Evolutionary conservation across 306 rosid genomes (phyloP).

Genomic region (Cicer bijugum): DNA sequence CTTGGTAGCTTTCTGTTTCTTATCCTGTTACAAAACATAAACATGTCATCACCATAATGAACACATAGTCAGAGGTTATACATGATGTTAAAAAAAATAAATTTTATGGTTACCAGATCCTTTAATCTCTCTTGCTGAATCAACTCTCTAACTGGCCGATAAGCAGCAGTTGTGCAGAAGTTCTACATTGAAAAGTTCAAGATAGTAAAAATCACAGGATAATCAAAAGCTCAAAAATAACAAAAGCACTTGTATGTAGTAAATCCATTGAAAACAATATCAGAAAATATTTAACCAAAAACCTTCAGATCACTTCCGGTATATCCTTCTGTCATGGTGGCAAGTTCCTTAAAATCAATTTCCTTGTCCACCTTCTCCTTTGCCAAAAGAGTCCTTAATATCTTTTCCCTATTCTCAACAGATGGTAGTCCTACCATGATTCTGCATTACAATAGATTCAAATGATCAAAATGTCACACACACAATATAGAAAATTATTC

Average conservation of each 20-base stretch:
- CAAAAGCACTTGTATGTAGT: slow-evolving; percentile 13
- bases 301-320: slow-evolving; percentile 98
- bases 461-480: slow-evolving; percentile 5
- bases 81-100: slow-evolving; percentile 1
- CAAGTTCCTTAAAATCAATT: slow-evolving; percentile 74
- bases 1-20: slow-evolving; percentile 57
- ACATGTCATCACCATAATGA: slow-evolving; percentile 8
- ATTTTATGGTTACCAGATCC: slow-evolving; percentile 57
- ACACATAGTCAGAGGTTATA: slow-evolving; percentile 1
- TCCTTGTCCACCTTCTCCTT: slow-evolving; percentile 72
- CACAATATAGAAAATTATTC: background rate
- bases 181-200: slow-evolving; percentile 55
- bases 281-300: slow-evolving; percentile 4
- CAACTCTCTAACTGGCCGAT: slow-evolving; percentile 84
- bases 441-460: slow-evolving; percentile 55
- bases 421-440: slow-evolving; percentile 94
- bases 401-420: slow-evolving; percentile 83
- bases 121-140: slow-evolving; percentile 84
- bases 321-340: slow-evolving; percentile 85
- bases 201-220: slow-evolving; percentile 24
- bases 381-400: slow-evolving; percentile 68
- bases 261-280: slow-evolving; percentile 1
- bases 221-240: slow-evolving; percentile 14
- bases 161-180: slow-evolving; percentile 91
- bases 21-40: slow-evolving; percentile 53